Evolutionary conservation across 768 basidiomycete species (phyloP), one percentile per base, ranked within the genome.

Genomic region (Strobilomyces echinocephalus): DNA sequence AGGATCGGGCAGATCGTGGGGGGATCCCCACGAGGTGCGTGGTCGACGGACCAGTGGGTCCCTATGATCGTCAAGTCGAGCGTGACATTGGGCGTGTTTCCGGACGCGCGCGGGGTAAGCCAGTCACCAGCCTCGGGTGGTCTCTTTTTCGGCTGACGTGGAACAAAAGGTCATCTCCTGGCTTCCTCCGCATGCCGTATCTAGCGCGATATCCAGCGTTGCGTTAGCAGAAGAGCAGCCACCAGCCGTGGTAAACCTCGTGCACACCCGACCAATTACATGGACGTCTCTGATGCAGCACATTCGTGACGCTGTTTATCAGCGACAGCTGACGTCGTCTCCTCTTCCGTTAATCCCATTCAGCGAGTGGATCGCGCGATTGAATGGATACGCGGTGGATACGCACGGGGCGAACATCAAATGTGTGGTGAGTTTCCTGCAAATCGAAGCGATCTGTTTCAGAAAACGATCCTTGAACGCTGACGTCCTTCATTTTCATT

Each of bases 1-100:
- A 64, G 70, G n/a, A 73, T 30, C 30, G 30, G 30, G 30, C 30
- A 75, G 53, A 60, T 77, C 50, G 54, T 63, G 15, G 75, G 73
- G 5, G 67, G 66, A 24, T 34, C 44, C 5, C 56, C 61, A 4
- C 66, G 69, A 48, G 75, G 75, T 16, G 66, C 68, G 9, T 74
- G 73, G 75, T 66, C 66, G 34, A 34, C 34, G 1, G 5, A 10
- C 34, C 2, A 34, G 11, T 34, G 34, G 34, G 34, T 34, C 34
- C 34, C 34, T 34, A 34, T 34, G 10, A 34, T 34, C 14, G 11
- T 34, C 34, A 34, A 12, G 34, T 34, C 34, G 30, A 30, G 30
- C 6, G 30, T 30, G 30, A 30, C 30, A 6, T 30, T 30, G 30
- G 30, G 30, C 30, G 34, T 10, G 34, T 15, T 34, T 34, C 34